Evolutionary conservation across 768 basidiomycete species (phyloP).

Genomic region (Dentipellis fragilis): DNA sequence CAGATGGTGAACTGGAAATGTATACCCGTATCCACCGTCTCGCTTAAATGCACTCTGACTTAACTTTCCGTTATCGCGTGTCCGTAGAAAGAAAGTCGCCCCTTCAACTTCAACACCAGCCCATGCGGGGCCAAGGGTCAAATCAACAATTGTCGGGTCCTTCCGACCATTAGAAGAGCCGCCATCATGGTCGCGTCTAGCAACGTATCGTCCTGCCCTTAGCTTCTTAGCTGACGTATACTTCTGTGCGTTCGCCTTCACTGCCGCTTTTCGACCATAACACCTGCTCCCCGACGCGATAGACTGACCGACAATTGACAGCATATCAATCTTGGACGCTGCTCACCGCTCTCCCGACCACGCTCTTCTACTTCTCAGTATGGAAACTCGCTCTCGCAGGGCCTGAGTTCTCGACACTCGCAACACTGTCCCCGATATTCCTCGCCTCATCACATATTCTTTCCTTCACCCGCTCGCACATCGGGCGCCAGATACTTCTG

Average conservation of each 20-base stretch:
- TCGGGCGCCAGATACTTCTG: constrained; percentile 5
- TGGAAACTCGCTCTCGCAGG: constrained; percentile 86
- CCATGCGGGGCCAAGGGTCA: background rate
- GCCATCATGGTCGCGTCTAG: background rate
- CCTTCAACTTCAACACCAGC: background rate
- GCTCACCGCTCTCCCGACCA: constrained; percentile 67
- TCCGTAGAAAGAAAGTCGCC: background rate
- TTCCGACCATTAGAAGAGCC: too few relatives aligned
- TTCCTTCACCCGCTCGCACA: constrained; percentile 1
- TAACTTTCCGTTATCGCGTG: constrained; percentile 3
- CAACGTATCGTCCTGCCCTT: background rate
- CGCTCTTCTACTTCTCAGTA: constrained; percentile 86
- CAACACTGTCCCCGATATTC: constrained; percentile 58
- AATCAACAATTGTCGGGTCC: too few relatives aligned
- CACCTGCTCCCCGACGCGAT: too few relatives aligned
- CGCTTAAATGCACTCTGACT: constrained; percentile 19
- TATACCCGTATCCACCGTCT: constrained; percentile 35
- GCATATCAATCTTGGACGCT: constrained; percentile 80
- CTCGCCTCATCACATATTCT: constrained; percentile 39
- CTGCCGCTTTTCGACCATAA: constrained; percentile 3
- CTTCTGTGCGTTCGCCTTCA: constrained; percentile 38
- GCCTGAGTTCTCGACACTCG: constrained; percentile 65
- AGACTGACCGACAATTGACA: constrained; percentile 24
- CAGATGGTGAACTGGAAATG: constrained; percentile 24
- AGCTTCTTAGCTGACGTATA: constrained; percentile 38